phyloP scores from a whole-genome alignment of 352 stramenopile genomes.

The Globisporangium megalacanthum region DNA sequence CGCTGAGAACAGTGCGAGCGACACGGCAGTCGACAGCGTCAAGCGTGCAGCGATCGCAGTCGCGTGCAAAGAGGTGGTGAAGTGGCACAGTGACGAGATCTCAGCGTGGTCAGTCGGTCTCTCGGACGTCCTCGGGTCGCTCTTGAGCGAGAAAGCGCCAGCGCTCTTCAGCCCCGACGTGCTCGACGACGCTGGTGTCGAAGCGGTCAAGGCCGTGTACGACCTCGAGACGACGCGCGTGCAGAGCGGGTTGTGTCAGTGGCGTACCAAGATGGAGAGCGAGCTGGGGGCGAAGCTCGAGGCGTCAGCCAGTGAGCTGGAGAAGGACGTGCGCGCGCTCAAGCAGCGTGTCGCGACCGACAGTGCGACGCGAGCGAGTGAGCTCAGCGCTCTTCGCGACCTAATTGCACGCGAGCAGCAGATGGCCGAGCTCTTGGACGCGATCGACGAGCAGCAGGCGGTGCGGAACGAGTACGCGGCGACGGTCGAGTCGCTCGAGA shows the following conservation, averaged over 20 bases:
- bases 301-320: slow-evolving; percentile 26
- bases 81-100: slow-evolving; percentile 43
- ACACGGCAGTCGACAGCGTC: slow-evolving; percentile 17
- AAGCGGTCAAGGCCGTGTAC: slow-evolving; percentile 44
- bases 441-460: slow-evolving; percentile 71
- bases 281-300: slow-evolving; percentile 36
- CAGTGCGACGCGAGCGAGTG: slow-evolving; percentile 35
- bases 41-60: slow-evolving; percentile 32
- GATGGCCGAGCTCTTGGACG: slow-evolving; percentile 61
- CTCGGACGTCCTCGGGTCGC: slow-evolving; percentile 35
- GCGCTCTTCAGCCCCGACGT: slow-evolving; percentile 34
- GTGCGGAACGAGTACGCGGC: slow-evolving; percentile 56
- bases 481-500: slow-evolving; percentile 52
- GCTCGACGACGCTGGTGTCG: slow-evolving; percentile 22
- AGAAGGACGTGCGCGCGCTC: slow-evolving; percentile 38
- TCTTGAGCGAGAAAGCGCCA: slow-evolving; percentile 40
- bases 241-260: slow-evolving; percentile 53
- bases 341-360: slow-evolving; percentile 32
- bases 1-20: background rate
- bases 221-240: slow-evolving; percentile 40
- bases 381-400: slow-evolving; percentile 53
- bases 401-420: slow-evolving; percentile 69
- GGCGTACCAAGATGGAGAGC: slow-evolving; percentile 53
- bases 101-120: slow-evolving; percentile 37
- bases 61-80: slow-evolving; percentile 37